phyloP scores from a whole-genome alignment of 495 filamentous ascomycete genomes.

The Tuber umbilicatum region DNA sequence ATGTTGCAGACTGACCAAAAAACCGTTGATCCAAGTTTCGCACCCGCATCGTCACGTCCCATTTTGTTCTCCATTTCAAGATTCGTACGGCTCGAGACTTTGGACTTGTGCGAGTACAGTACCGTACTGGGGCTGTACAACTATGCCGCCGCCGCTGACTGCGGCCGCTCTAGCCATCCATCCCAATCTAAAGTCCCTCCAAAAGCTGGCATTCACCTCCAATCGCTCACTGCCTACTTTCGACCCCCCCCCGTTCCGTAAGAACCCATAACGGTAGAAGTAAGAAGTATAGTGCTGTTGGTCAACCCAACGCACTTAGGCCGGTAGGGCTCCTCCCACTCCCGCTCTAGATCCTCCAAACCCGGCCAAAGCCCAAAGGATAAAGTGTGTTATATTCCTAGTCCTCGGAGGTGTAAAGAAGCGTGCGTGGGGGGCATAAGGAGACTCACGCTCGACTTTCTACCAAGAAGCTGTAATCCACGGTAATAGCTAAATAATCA shows the following conservation, averaged over 20 bases:
- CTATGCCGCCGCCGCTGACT: neutral
- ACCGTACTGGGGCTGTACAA: neutral
- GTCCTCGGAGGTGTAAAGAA: neutral
- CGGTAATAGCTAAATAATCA: neutral
- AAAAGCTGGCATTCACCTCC: neutral
- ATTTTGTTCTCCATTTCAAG: neutral
- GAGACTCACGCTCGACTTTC: neutral
- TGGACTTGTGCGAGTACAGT: neutral
- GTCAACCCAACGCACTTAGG: neutral
- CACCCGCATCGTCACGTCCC: neutral
- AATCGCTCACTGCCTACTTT: neutral
- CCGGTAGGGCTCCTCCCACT: neutral
- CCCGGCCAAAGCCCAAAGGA: neutral
- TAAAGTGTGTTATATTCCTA: neutral
- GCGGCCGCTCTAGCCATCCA: neutral
- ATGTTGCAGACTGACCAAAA: neutral
- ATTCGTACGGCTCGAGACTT: neutral
- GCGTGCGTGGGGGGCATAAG: neutral
- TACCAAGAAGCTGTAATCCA: neutral
- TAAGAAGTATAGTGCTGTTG: neutral
- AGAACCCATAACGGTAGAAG: neutral
- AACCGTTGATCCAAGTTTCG: neutral
- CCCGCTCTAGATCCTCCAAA: neutral
- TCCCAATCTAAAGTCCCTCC: neutral
- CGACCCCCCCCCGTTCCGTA: neutral